A percentile compares a stretch with the other conserved stretches of the same genome.
phyloP scores from a whole-genome alignment of 2,329 filamentous ascomycete species.

The Pseudonectria buxi region DNA sequence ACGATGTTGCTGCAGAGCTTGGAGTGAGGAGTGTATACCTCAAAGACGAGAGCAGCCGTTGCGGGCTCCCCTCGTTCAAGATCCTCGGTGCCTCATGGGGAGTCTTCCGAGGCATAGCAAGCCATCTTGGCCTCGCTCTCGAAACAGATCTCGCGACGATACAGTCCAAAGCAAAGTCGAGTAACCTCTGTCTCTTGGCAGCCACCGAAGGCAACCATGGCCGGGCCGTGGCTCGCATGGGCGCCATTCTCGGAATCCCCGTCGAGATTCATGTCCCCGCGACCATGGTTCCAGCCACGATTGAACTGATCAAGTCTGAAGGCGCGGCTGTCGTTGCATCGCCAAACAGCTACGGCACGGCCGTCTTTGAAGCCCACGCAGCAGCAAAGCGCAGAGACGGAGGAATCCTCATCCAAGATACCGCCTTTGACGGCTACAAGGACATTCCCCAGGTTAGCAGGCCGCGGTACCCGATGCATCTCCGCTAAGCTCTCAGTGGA shows the following conservation, averaged over 20 bases:
- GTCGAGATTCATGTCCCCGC: slow-evolving; percentile 57
- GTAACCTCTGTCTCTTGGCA: slow-evolving; percentile 44
- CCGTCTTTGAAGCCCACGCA: slow-evolving; percentile 43
- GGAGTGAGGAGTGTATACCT: slow-evolving; percentile 52
- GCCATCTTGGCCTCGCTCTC: slow-evolving; percentile 35
- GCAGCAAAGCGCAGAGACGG: slow-evolving; percentile 31
- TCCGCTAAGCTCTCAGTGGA: slow-evolving; percentile 42
- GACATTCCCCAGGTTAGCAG: slow-evolving; percentile 50
- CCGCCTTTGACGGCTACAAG: slow-evolving; percentile 58
- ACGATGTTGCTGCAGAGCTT: slow-evolving; percentile 48
- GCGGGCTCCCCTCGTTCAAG: slow-evolving; percentile 70
- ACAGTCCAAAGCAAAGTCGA: slow-evolving; percentile 21
- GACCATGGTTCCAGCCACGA: slow-evolving; percentile 48
- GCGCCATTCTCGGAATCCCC: slow-evolving; percentile 46
- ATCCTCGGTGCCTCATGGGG: slow-evolving; percentile 75
- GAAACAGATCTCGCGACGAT: slow-evolving; percentile 39
- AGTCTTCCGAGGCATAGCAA: slow-evolving; percentile 49
- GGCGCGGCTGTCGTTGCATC: slow-evolving; percentile 53
- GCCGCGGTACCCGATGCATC: background rate
- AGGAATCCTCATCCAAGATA: slow-evolving; percentile 61
- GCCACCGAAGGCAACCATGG: slow-evolving; percentile 75
- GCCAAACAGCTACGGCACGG: slow-evolving; percentile 57
- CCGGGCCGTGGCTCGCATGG: slow-evolving; percentile 65
- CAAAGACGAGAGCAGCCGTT: slow-evolving; percentile 64
- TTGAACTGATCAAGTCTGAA: slow-evolving; percentile 50